Percentiles rank a stretch among this genome's conserved stretches.
These are phyloP conservation scores for Nelumbo lutea DNA, from an alignment of 164 flowering plant species.

Conservation along the genomic window DNA sequence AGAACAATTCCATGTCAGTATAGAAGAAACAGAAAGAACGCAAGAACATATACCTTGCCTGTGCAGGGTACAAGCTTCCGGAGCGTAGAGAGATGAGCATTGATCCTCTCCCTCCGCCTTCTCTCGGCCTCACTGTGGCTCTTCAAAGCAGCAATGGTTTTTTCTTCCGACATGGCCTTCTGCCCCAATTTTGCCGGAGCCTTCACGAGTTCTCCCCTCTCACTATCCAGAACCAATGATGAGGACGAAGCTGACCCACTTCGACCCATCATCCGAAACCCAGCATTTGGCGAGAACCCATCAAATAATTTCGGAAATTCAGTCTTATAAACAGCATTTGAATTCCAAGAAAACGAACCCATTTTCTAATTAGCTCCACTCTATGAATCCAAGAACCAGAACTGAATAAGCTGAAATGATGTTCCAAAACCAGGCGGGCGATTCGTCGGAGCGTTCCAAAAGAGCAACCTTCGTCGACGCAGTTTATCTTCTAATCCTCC, in stretches of 20 bases:
- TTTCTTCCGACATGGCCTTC: conserved; percentile 45
- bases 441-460: conserved; percentile 70
- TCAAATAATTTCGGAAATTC: conserved; percentile 4
- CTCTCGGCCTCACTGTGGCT: conserved; percentile 96
- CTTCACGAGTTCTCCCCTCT: conserved; percentile 52
- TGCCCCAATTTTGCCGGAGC: conserved; percentile 30
- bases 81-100: conserved; percentile 69
- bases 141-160: conserved; percentile 70
- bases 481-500: conserved; percentile 22
- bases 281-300: conserved; percentile 15
- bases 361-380: neutral
- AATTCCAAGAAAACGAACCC: conserved; percentile 26
- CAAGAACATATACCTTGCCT: conserved; percentile 42
- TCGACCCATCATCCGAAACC: conserved; percentile 14
- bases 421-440: conserved; percentile 73
- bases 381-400: conserved; percentile 10
- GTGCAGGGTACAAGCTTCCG: conserved; percentile 58
- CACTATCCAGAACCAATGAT: conserved; percentile 46
- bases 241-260: conserved; percentile 22
- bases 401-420: conserved; percentile 12
- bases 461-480: conserved; percentile 40
- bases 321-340: conserved; percentile 12
- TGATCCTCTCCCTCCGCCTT: conserved; percentile 88
- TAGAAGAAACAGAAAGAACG: neutral
- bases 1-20: no score